Evolutionary conservation across 2,329 filamentous ascomycete species (phyloP), one percentile per base, ranked within the genome.

Genomic region (Hypoxylon sp.): DNA sequence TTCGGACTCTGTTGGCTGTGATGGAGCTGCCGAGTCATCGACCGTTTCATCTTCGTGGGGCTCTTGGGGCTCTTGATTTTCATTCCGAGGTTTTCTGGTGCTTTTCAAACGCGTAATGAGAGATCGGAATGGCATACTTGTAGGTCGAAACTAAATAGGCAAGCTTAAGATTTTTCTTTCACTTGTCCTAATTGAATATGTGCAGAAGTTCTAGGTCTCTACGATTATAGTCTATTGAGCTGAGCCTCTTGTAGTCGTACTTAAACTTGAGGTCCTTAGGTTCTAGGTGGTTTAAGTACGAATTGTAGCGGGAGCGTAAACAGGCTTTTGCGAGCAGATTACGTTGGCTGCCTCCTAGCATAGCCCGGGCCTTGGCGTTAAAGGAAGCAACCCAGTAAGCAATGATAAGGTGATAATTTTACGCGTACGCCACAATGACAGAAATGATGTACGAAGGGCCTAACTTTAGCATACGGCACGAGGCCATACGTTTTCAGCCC

Each of bases 71-170:
- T 38, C 16, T 19, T n/a, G n/a, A 12, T 32, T n/a, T 11, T 30
- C 13, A 21, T 44, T 26, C 21, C 21, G 34, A 17, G 43, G 20
- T 26, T 25, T 42, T 34, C 32, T 32, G 9, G 16, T 35, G 31
- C 43, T 43, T 23, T 34, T 53, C 7, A 48, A 29, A 30, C 42
- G 43, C 20, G 43, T 37, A 19, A 53, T 26, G 4, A 53, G 17
- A 15, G 27, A 17, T 37, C 29, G 50, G 11, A 53, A 27, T 2
- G 31, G 19, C 50, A 53, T 53, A 11, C 27, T 32, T 11, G 6
- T 19, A 13, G 17, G 11, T n/a, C 4, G 30, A 3, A 13, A 20
- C 15, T 37, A 36, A 7, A n/a, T 29, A 49, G n/a, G 23, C 13
- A 17, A 12, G n/a, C n/a, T n/a, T n/a, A n/a, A n/a, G n/a, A n/a